Conservation (phyloP, 2,329 filamentous ascomycete species). For the Chrysoporthe austroafricana region DNA sequence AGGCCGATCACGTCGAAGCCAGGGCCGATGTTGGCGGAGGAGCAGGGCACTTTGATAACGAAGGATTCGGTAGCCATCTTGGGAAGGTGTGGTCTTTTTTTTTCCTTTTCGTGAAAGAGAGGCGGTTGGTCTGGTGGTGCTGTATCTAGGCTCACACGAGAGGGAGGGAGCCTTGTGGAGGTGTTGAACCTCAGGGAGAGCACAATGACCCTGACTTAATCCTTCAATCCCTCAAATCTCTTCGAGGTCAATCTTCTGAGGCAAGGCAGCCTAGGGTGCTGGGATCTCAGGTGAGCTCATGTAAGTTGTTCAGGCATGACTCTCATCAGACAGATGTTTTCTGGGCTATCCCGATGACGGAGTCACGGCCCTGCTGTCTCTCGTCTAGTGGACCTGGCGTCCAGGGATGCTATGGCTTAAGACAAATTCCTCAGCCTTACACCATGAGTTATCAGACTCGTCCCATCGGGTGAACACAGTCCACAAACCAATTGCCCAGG, state of each 20-base stretch:
- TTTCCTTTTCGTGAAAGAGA: too few relatives aligned
- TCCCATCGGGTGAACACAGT: background rate
- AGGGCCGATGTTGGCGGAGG: slow-evolving; percentile 95
- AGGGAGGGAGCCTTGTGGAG: background rate
- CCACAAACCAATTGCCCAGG: background rate
- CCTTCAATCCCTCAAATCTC: slow-evolving; percentile 1
- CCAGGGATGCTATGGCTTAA: background rate
- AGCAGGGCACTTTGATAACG: slow-evolving; percentile 82
- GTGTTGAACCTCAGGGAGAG: slow-evolving; percentile 21
- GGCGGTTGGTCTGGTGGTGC: slow-evolving; percentile 2
- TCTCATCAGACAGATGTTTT: slow-evolving; percentile 19
- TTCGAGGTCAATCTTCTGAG: background rate
- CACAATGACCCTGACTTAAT: background rate
- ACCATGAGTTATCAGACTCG: background rate
- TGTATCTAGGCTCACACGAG: background rate
- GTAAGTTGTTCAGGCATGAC: slow-evolving; percentile 12
- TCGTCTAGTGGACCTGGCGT: slow-evolving; percentile 8
- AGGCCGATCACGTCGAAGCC: slow-evolving; percentile 98
- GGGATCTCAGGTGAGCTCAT: slow-evolving; percentile 10
- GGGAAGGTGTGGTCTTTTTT: background rate
- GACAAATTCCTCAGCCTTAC: background rate
- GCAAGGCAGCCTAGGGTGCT: background rate
- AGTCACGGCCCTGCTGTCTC: slow-evolving; percentile 17
- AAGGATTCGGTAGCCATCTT: slow-evolving; percentile 54
- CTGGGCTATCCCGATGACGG: slow-evolving; percentile 28